Base-by-base conservation (phyloP, 805 yeast genomes). In the Hanseniaspora clermontiae region DNA sequence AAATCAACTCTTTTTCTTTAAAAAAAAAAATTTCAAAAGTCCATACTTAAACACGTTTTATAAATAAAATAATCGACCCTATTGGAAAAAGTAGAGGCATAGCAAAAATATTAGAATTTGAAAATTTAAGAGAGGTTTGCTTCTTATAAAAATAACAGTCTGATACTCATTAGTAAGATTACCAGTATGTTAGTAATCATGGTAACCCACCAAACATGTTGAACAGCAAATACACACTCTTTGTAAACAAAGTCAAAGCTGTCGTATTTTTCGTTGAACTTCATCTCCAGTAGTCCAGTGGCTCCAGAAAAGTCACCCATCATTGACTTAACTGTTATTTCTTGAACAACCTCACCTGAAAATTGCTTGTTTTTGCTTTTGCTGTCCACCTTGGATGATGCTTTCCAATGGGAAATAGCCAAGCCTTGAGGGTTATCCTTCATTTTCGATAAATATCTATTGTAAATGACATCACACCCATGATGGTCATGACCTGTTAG, bases 231-330 rank as follows among this genome's bases (percentile, higher is more conserved):
- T 15, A 89, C 83, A 70, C 98, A 93, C 59, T 84, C 72, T 6
- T 77, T 68, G 70, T 80, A 91, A 31, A 76, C 70, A 72, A 86
- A 90, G 17, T 76, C 76, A 91, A 95, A 84, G 19, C 64, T 62
- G 0, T 58, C 59, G 15, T 37, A 52, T 10, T 52, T 38, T 14
- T 69, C 60, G 63, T 80, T 73, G 66, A 78, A 84, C 53, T 75
- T 79, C 1, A 95, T 97, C 0, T 89, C 83, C 61, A 93, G 70
- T 12, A 93, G 70, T 0, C 97, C 98, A 1, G 89, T 78, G 63
- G 84, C 86, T 2, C 98, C 98, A 58, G 83, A 85, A 63, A 74
- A 93, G 65, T 93, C 96, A 17, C 98, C 98, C 97, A 93, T 93
- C 81, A 91, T 85, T 17, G 96, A 81, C 57, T 90, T 74, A 24